Conservation (phyloP, 2,329 filamentous ascomycete genomes). For the Eutypa lata region DNA sequence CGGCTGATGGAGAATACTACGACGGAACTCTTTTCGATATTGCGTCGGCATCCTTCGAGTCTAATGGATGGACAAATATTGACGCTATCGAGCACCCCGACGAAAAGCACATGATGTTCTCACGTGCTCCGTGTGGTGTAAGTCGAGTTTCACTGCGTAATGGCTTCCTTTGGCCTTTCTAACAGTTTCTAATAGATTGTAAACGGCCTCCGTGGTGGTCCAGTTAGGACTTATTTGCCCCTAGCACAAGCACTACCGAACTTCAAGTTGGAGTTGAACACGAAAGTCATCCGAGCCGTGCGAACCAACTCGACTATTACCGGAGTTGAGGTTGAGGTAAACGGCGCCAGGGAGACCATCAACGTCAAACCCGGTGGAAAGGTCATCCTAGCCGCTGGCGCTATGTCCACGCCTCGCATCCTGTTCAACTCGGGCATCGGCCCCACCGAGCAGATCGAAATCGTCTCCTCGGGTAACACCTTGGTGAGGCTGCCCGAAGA, state of each 20-base stretch:
- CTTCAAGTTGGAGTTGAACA: slow-evolving; percentile 17
- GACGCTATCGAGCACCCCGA: slow-evolving; percentile 12
- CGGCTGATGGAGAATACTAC: slow-evolving; percentile 20
- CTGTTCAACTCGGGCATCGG: slow-evolving; percentile 57
- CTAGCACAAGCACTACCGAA: slow-evolving; percentile 9
- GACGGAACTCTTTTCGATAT: slow-evolving; percentile 13
- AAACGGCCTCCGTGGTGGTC: slow-evolving; percentile 12
- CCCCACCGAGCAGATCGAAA: slow-evolving; percentile 42
- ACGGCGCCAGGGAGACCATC: slow-evolving; percentile 47
- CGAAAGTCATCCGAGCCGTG: slow-evolving; percentile 18
- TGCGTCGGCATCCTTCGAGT: slow-evolving; percentile 11
- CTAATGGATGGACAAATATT: slow-evolving; percentile 11
- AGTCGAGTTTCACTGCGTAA: neutral
- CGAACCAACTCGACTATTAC: slow-evolving; percentile 43
- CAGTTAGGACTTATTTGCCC: slow-evolving; percentile 15
- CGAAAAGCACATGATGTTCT: slow-evolving; percentile 11
- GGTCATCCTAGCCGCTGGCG: slow-evolving; percentile 52
- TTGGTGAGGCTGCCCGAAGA: slow-evolving; percentile 25
- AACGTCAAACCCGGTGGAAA: slow-evolving; percentile 49
- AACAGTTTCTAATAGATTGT: slow-evolving; percentile 49
- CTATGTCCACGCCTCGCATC: slow-evolving; percentile 55
- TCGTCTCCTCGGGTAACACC: slow-evolving; percentile 26
- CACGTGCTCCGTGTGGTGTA: neutral
- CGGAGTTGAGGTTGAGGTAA: slow-evolving; percentile 49
- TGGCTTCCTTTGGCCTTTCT: neutral